Percentiles rank a stretch among this genome's conserved stretches.
These are phyloP conservation scores for Chiua virens DNA, from an alignment of 768 basidiomycete species.

Conservation along the genomic window DNA sequence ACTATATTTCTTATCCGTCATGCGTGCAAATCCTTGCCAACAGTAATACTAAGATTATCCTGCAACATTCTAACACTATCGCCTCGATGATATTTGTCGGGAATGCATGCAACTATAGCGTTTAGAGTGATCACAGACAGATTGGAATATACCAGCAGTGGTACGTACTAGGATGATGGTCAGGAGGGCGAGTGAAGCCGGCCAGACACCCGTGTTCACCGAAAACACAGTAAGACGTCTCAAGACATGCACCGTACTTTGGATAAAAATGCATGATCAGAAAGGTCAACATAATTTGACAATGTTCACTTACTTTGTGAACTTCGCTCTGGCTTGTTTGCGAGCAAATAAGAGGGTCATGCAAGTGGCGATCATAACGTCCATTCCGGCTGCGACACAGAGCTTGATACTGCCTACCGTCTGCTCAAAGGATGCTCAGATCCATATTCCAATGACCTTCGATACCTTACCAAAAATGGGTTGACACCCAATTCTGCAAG, in stretches of 20 bases:
- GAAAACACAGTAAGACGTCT: background rate
- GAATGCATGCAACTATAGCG: slow-evolving; percentile 2
- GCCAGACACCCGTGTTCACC: slow-evolving; percentile 45
- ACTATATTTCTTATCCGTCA: too few relatives aligned
- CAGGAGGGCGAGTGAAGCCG: slow-evolving; percentile 54
- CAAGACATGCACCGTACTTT: background rate
- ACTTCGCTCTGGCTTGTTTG: too few relatives aligned
- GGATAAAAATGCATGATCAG: too few relatives aligned
- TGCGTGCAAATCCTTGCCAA: too few relatives aligned
- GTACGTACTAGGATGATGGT: slow-evolving; percentile 48
- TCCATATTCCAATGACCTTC: too few relatives aligned
- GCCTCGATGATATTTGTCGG: background rate
- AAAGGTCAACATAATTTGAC: too few relatives aligned
- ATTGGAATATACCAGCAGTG: too few relatives aligned
- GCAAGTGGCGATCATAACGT: slow-evolving; percentile 3
- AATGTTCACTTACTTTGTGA: background rate
- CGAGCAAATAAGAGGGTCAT: slow-evolving; percentile 1
- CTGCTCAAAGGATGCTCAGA: background rate
- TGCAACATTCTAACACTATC: too few relatives aligned
- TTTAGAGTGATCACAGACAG: too few relatives aligned
- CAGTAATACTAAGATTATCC: too few relatives aligned
- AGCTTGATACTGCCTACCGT: background rate
- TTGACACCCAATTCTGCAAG: background rate
- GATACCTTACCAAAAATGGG: background rate
- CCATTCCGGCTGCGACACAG: background rate